Evolutionary conservation across 2,329 filamentous ascomycete genomes (phyloP).

Genomic region (Aphanoascus verrucosus): DNA sequence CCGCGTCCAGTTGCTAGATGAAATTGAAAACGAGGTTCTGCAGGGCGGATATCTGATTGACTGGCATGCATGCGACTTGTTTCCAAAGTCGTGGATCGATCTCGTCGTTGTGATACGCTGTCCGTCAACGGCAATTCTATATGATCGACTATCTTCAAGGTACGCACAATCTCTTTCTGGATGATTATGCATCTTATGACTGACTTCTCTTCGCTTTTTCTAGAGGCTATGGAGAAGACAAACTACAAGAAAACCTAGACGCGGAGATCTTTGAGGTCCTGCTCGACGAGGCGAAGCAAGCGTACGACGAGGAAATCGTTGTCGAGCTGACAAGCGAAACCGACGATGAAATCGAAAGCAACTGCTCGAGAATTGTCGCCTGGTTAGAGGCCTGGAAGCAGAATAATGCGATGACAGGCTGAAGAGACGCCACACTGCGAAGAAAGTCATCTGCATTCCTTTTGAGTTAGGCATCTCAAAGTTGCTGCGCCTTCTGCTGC

Average conservation of each 20-base stretch:
- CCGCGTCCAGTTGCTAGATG: conserved; percentile 59
- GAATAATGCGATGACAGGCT: conserved; percentile 21
- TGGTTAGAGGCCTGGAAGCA: conserved; percentile 81
- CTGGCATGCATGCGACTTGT: conserved; percentile 96
- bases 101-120: conserved; percentile 77
- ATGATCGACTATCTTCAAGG: conserved; percentile 70
- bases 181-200: neutral
- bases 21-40: conserved; percentile 70
- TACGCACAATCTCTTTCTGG: conserved; percentile 27
- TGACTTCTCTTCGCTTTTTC: conserved; percentile 8
- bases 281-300: conserved; percentile 76
- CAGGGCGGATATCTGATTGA: conserved; percentile 81
- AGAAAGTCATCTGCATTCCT: conserved; percentile 10
- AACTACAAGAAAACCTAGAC: conserved; percentile 92
- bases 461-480: neutral
- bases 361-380: conserved; percentile 68
- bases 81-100: conserved; percentile 88
- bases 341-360: conserved; percentile 74
- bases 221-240: conserved; percentile 71
- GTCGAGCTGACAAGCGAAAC: conserved; percentile 78
- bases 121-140: conserved; percentile 67
- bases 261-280: conserved; percentile 96
- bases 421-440: neutral
- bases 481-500: conserved; percentile 20
- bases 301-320: conserved; percentile 77